Evolutionary conservation across 352 stramenopile genomes (phyloP).

Genomic region (Phytophthora crassamura): DNA sequence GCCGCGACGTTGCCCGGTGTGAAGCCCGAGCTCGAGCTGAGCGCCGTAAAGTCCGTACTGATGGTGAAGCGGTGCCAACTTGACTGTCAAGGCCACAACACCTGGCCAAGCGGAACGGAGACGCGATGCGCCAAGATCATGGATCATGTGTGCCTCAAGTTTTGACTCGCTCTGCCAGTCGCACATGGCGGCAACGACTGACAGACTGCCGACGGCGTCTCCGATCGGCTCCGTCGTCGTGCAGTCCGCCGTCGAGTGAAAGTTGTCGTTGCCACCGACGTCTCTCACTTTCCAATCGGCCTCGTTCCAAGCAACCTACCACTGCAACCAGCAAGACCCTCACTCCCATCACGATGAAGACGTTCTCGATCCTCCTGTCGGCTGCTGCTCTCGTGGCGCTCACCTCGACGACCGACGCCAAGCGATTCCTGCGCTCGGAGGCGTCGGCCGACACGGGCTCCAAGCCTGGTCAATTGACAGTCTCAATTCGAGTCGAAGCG

Average conservation of each 20-base stretch:
- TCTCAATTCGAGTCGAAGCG: constrained; percentile 4
- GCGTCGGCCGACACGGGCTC: constrained; percentile 17
- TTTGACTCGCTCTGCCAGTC: constrained; percentile 23
- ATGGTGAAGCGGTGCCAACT: constrained; percentile 14
- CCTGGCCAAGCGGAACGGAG: constrained; percentile 8
- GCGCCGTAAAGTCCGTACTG: constrained; percentile 20
- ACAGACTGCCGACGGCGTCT: too few species aligned
- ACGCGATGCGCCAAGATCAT: too few species aligned
- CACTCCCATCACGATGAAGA: constrained; percentile 16
- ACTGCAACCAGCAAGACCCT: neutral
- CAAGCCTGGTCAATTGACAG: constrained; percentile 9
- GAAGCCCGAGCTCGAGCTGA: constrained; percentile 21
- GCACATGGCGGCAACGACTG: neutral
- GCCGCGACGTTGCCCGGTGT: constrained; percentile 27
- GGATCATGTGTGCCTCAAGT: constrained; percentile 1
- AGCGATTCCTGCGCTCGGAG: constrained; percentile 32
- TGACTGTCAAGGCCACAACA: constrained; percentile 24
- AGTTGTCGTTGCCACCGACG: too few species aligned
- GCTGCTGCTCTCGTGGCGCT: constrained; percentile 10
- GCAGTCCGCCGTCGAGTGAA: too few species aligned
- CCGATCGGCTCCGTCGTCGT: too few species aligned
- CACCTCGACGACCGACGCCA: too few species aligned
- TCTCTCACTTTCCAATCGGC: too few species aligned
- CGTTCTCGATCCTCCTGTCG: constrained; percentile 17
- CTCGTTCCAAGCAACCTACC: too few species aligned